Evolutionary conservation across 164 flowering plant species (phyloP).

Genomic region (Nelumbo lutea): DNA sequence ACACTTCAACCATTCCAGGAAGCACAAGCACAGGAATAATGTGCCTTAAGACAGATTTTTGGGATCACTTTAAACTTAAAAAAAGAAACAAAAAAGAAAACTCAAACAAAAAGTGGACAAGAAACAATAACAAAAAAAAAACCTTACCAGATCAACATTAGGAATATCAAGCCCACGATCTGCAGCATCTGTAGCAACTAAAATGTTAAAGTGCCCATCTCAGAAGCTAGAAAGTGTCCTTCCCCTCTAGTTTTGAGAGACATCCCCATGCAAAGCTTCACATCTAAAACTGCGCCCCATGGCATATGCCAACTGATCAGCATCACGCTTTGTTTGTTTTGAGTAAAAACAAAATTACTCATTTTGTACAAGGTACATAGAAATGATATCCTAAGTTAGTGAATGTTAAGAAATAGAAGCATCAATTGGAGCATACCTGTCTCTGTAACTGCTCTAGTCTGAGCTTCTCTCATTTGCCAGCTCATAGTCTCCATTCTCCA

Average conservation of each 20-base stretch:
- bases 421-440: conserved; percentile 46
- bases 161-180: conserved; percentile 85
- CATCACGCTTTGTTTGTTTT: conserved; percentile 77
- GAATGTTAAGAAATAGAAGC: neutral
- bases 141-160: conserved; percentile 83
- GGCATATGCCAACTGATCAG: conserved; percentile 67
- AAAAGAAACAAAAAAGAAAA: too few species aligned
- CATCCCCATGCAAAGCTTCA: conserved; percentile 92
- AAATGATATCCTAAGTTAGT: too few species aligned
- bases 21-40: neutral
- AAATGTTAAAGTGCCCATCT: conserved; percentile 58
- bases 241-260: conserved; percentile 69
- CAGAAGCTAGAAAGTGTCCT: conserved; percentile 72
- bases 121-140: too few species aligned
- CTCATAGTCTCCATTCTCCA: conserved; percentile 95
- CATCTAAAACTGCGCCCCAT: conserved; percentile 54
- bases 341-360: conserved; percentile 55
- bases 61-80: too few species aligned
- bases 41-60: too few species aligned
- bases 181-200: conserved; percentile 84
- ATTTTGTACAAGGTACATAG: too few species aligned
- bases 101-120: neutral
- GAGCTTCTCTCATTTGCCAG: conserved; percentile 85
- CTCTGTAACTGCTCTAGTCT: conserved; percentile 89
- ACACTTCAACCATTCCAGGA: neutral